Percentiles rank a stretch among this genome's conserved stretches.
These are phyloP conservation scores for Epichloe uncinata DNA, from an alignment of 2,329 filamentous ascomycete species.

Conservation along the genomic window DNA sequence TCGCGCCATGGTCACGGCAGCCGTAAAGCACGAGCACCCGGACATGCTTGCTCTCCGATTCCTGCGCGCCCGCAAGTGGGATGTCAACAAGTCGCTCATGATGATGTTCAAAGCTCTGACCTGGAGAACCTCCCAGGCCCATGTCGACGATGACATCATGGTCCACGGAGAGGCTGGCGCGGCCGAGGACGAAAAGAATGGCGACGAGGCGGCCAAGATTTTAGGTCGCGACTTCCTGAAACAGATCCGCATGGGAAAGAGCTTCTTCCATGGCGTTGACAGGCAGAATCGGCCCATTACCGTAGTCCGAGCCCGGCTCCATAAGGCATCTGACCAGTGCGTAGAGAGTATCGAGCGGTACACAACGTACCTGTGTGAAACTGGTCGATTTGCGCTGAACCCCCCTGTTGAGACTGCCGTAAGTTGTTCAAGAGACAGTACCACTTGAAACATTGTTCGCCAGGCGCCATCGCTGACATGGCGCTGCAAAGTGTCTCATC, in stretches of 20 bases:
- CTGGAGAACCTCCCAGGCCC: slow-evolving; percentile 21
- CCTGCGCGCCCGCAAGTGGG: slow-evolving; percentile 26
- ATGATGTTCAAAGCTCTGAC: slow-evolving; percentile 24
- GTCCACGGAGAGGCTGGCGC: slow-evolving; percentile 20
- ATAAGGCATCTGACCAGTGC: slow-evolving; percentile 19
- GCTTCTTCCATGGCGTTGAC: slow-evolving; percentile 24
- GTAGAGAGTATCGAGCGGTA: slow-evolving; percentile 23
- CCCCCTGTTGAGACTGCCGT: slow-evolving; percentile 10
- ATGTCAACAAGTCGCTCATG: slow-evolving; percentile 24
- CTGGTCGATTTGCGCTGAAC: slow-evolving; percentile 6
- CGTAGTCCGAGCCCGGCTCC: slow-evolving; percentile 21
- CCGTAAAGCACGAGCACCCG: slow-evolving; percentile 18
- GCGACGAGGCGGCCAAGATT: background rate
- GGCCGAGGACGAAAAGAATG: slow-evolving; percentile 17
- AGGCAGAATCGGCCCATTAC: slow-evolving; percentile 21
- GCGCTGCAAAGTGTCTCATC: slow-evolving; percentile 26
- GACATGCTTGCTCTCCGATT: slow-evolving; percentile 26
- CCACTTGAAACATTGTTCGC: background rate
- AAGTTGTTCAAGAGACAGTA: background rate
- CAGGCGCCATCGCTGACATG: background rate
- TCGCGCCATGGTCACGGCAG: slow-evolving; percentile 9
- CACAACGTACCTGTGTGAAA: slow-evolving; percentile 27
- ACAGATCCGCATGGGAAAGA: slow-evolving; percentile 26
- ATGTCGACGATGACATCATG: slow-evolving; percentile 20
- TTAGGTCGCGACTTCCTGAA: slow-evolving; percentile 15